A percentile compares a stretch with the other conserved stretches of the same genome.
Conservation (phyloP, 2,329 filamentous ascomycete species). For the Penicillium sp. region DNA sequence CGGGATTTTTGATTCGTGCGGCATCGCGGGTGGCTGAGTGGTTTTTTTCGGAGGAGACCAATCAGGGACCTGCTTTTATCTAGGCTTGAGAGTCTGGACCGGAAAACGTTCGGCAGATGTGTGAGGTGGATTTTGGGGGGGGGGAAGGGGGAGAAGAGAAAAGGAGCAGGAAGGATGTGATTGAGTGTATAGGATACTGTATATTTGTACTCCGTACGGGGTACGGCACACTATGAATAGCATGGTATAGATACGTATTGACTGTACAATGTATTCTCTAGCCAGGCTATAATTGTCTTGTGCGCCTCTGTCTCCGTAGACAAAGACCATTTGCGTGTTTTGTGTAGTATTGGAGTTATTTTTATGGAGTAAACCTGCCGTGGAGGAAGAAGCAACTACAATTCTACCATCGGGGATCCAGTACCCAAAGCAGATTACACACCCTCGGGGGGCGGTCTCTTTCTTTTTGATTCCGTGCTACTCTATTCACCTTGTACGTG, state of each 20-base stretch:
- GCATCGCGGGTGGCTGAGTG: conserved; percentile 7
- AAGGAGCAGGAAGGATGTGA: background rate
- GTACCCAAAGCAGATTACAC: background rate
- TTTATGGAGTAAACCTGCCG: background rate
- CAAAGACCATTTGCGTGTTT: background rate
- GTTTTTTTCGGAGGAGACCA: conserved; percentile 13
- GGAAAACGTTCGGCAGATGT: conserved; percentile 24
- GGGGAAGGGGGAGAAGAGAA: background rate
- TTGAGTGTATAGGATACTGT: background rate
- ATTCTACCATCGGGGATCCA: background rate
- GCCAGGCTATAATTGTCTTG: background rate
- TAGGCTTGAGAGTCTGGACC: conserved; percentile 19
- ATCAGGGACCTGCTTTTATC: conserved; percentile 14
- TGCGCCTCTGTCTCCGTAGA: background rate
- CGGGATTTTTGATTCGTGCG: conserved; percentile 24
- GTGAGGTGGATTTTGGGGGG: conserved; percentile 18
- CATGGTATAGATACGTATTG: background rate
- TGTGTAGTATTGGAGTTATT: background rate
- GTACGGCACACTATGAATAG: background rate
- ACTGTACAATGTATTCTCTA: background rate
- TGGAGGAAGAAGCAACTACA: background rate
- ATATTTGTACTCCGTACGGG: background rate
- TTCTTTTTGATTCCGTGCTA: background rate
- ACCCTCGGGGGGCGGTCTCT: background rate
- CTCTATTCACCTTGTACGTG: background rate